Base-by-base conservation (phyloP, 2,329 filamentous ascomycete genomes). In the Fusarium avenaceum region DNA sequence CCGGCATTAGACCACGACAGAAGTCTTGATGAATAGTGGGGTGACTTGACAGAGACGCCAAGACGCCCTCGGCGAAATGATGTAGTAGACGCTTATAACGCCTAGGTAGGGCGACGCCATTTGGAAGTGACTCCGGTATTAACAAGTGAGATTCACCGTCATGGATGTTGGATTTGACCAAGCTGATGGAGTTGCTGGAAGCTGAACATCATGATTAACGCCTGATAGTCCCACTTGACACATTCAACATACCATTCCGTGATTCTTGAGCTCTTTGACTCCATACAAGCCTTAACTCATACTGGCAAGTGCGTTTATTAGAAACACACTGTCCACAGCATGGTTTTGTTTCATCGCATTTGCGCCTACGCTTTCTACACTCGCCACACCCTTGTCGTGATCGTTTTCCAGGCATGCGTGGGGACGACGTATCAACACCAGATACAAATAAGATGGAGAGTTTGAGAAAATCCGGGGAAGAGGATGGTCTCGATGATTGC, bases 331-430 rank as follows among this genome's bases (percentile, higher is more conserved):
- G 72, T 3, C 72, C 65, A 11, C 74, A 76, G 4, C 53, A 61
- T 3, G 74, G 74, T 20, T 76, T 76, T 14, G 33, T 22, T 20
- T 76, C 74, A 45, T 76, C 74, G 19, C 74, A 76, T 49, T 76
- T 76, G 13, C 74, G 55, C 45, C 74, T 65, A 20, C 74, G 48
- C 39, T 72, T 71, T 59, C 74, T 57, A 47, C 74, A 76, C 67
- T 76, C 74, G 44, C 71, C 73, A 57, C 74, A 76, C 7, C 74
- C 74, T 61, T 70, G 66, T 28, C 74, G 65, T 49, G 74, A 76
- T 53, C 74, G 47, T 59, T 54, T 66, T 4, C 59, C 61, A 22
- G 72, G 50, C 74, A 75, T 76, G 8, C 14, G 28, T n/a, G 20
- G 9, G 1, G 2, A 3, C 22, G 26, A 8, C 6, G 45, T n/a